Evolutionary conservation across 2,329 filamentous ascomycete genomes (phyloP).

Genomic region (Alternaria postmessia): DNA sequence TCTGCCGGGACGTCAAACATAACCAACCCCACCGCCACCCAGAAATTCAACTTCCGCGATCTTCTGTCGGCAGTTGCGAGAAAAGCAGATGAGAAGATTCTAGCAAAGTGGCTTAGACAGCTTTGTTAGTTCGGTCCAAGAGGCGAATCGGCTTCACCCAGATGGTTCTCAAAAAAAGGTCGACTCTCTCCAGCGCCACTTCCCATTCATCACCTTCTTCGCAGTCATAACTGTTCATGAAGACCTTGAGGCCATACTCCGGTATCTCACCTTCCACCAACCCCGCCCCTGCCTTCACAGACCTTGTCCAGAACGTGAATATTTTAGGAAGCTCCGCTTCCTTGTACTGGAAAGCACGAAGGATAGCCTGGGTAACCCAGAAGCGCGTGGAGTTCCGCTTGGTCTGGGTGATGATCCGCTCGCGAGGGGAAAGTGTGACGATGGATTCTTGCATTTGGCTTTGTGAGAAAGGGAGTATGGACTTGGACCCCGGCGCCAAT

Average conservation of each 20-base stretch:
- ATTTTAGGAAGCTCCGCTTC: conserved; percentile 61
- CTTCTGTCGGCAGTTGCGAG: too few relatives aligned
- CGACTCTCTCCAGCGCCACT: conserved; percentile 48
- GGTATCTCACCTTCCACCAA: conserved; percentile 24
- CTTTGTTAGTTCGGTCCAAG: conserved; percentile 32
- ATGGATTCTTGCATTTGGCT: conserved; percentile 60
- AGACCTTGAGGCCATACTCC: conserved; percentile 26
- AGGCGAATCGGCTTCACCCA: conserved; percentile 51
- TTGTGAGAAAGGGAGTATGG: conserved; percentile 60
- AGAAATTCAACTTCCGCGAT: too few relatives aligned
- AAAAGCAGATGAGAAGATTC: neutral
- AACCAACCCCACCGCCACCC: too few relatives aligned
- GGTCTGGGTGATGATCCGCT: conserved; percentile 53
- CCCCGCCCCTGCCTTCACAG: neutral
- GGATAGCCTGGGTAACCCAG: conserved; percentile 64
- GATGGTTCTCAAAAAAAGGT: conserved; percentile 46
- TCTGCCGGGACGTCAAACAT: neutral
- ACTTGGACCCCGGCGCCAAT: conserved; percentile 25
- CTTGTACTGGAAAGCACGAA: conserved; percentile 65
- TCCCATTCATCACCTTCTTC: conserved; percentile 58
- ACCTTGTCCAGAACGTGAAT: conserved; percentile 46
- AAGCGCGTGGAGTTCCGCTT: conserved; percentile 50
- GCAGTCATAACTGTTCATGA: conserved; percentile 22
- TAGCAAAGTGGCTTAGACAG: neutral
- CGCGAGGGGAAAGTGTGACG: conserved; percentile 54